These are phyloP conservation scores for Evernia prunastri DNA, from an alignment of 495 filamentous ascomycete species.

Conservation along the genomic window DNA sequence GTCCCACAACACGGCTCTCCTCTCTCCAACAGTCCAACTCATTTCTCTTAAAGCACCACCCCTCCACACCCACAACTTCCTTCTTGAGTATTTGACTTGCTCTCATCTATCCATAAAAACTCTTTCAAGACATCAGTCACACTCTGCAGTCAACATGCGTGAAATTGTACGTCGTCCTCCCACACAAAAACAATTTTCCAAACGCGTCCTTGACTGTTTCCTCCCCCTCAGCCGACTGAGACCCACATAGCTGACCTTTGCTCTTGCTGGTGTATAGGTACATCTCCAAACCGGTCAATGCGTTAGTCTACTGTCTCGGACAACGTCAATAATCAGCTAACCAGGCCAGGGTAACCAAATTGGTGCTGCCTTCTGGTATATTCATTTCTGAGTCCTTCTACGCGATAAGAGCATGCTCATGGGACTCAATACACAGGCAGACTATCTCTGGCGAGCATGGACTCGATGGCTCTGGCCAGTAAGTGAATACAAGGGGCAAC, in stretches of 20 bases:
- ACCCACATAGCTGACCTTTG: constrained; percentile 30
- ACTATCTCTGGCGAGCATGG: constrained; percentile 98
- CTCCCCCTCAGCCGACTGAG: constrained; percentile 34
- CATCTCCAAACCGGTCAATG: constrained; percentile 99
- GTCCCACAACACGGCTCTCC: constrained; percentile 21
- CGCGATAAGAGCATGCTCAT: constrained; percentile 20
- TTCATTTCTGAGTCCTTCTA: constrained; percentile 24
- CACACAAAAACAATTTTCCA: constrained; percentile 17
- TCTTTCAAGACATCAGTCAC: not conserved
- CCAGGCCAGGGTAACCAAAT: constrained; percentile 91
- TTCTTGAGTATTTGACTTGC: constrained; percentile 2
- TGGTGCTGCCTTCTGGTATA: constrained; percentile 97
- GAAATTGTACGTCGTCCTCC: constrained; percentile 69
- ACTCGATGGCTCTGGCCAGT: constrained; percentile 92
- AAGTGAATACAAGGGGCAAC: constrained; percentile 37
- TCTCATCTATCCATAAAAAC: not conserved
- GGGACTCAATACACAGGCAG: constrained; percentile 57
- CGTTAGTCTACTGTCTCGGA: constrained; percentile 50
- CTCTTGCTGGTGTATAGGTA: constrained; percentile 57
- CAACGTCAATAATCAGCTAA: constrained; percentile 1
- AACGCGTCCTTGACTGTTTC: constrained; percentile 29
- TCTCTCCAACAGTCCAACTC: constrained; percentile 11
- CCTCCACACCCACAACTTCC: not conserved
- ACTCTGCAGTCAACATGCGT: constrained; percentile 61
- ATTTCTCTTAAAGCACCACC: constrained; percentile 5